Percentiles rank a stretch among this genome's conserved stretches.
phyloP scores from a whole-genome alignment of 2,329 filamentous ascomycete species.

The Ascochyta fabae region DNA sequence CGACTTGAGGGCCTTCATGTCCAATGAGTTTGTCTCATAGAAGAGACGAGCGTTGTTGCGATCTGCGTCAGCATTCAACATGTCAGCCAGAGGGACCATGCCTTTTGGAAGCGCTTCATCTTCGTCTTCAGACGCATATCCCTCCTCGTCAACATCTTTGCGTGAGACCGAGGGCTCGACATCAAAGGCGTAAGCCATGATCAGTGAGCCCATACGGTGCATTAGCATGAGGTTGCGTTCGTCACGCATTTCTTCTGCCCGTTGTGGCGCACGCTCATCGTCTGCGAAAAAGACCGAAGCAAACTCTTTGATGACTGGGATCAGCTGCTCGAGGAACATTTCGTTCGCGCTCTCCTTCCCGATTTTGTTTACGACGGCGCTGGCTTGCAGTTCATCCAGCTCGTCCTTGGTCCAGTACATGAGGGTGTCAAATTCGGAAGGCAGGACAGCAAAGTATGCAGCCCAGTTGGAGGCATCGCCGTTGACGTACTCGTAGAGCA shows the following conservation, averaged over 20 bases:
- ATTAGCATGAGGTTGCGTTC: conserved; percentile 63
- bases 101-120: conserved; percentile 68
- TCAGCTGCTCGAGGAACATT: conserved; percentile 66
- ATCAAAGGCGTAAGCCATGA: conserved; percentile 94
- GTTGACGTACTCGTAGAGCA: conserved; percentile 76
- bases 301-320: conserved; percentile 59
- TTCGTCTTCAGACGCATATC: conserved; percentile 55
- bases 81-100: conserved; percentile 90
- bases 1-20: conserved; percentile 72
- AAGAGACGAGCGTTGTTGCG: conserved; percentile 74
- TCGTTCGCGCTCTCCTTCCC: conserved; percentile 74
- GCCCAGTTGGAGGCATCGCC: conserved; percentile 72
- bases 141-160: conserved; percentile 65
- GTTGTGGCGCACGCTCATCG: conserved; percentile 39
- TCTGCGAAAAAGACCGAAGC: conserved; percentile 50
- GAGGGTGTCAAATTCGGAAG: conserved; percentile 75
- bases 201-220: conserved; percentile 83
- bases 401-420: conserved; percentile 87
- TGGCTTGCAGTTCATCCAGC: conserved; percentile 75
- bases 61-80: conserved; percentile 86
- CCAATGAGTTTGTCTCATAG: conserved; percentile 65
- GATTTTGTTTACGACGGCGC: conserved; percentile 77
- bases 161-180: conserved; percentile 59
- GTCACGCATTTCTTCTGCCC: conserved; percentile 51
- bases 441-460: conserved; percentile 78